phyloP scores from a whole-genome alignment of 768 basidiomycete genomes.

The Amanita phalloides region DNA sequence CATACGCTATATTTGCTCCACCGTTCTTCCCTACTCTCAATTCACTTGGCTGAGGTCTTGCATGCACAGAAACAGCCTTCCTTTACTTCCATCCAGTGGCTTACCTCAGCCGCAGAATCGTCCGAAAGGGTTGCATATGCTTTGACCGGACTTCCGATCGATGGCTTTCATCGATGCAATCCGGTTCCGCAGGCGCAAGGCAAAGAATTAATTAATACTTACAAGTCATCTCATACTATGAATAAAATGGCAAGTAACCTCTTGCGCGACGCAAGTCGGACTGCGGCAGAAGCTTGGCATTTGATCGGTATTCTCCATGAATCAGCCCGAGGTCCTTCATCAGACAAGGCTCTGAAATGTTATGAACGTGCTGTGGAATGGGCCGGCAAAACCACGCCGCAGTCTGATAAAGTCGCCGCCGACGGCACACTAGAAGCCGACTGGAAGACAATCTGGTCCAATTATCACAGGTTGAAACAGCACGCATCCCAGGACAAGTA shows the following conservation, averaged over 20 bases:
- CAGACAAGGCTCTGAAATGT: constrained; percentile 40
- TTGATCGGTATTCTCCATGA: constrained; percentile 61
- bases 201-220: constrained; percentile 29
- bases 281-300: constrained; percentile 69
- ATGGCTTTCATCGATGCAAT: constrained; percentile 17
- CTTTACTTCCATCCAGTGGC: constrained; percentile 39
- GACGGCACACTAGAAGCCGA: constrained; percentile 48
- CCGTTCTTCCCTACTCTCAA: constrained; percentile 59
- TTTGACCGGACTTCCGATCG: constrained; percentile 33
- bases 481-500: constrained; percentile 6
- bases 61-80: constrained; percentile 35
- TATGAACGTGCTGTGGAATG: constrained; percentile 63
- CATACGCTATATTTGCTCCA: constrained; percentile 62
- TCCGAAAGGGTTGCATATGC: constrained; percentile 53
- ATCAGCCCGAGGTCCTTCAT: constrained; percentile 18
- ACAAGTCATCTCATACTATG: constrained; percentile 38
- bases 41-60: constrained; percentile 66
- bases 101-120: constrained; percentile 52
- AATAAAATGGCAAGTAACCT: constrained; percentile 43
- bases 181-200: constrained; percentile 13
- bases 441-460: constrained; percentile 50
- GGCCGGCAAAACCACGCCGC: constrained; percentile 38
- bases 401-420: constrained; percentile 28
- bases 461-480: constrained; percentile 41
- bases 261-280: constrained; percentile 58